phyloP scores from a whole-genome alignment of 495 filamentous ascomycete species.

The Umbilicaria muhlenbergii region DNA sequence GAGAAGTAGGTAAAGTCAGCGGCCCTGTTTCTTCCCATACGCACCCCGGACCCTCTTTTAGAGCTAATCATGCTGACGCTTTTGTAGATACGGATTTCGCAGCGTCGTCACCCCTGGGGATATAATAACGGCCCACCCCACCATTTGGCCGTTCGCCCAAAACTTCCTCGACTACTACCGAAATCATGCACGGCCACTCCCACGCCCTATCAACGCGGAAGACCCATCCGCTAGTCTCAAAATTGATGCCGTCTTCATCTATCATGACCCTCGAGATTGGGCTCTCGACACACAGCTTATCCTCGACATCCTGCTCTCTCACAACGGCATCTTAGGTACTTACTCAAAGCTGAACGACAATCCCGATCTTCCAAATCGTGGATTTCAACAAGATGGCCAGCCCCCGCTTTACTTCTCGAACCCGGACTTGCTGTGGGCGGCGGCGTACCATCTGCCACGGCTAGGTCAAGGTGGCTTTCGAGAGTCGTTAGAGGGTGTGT shows the following conservation, averaged over 20 bases:
- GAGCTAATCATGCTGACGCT: background rate
- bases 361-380: conserved; percentile 44
- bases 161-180: conserved; percentile 44
- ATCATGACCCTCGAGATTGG: conserved; percentile 90
- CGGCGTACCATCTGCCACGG: conserved; percentile 66
- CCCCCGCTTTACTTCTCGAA: conserved; percentile 77
- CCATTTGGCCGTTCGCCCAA: conserved; percentile 66
- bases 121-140: conserved; percentile 55
- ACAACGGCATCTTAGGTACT: conserved; percentile 60
- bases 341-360: conserved; percentile 43
- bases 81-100: conserved; percentile 61
- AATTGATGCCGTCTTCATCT: conserved; percentile 76
- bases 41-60: background rate
- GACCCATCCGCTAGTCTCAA: conserved; percentile 38
- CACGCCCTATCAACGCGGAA: conserved; percentile 18
- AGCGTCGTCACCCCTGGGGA: conserved; percentile 77
- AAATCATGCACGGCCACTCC: conserved; percentile 44
- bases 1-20: conserved; percentile 26
- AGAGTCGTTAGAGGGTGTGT: conserved; percentile 62
- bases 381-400: conserved; percentile 65
- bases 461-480: conserved; percentile 90
- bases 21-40: background rate
- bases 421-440: conserved; percentile 79
- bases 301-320: conserved; percentile 63
- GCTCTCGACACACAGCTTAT: conserved; percentile 74